Evolutionary conservation across 2,329 filamentous ascomycete species (phyloP).

Genomic region (Delphinella strobiligena): DNA sequence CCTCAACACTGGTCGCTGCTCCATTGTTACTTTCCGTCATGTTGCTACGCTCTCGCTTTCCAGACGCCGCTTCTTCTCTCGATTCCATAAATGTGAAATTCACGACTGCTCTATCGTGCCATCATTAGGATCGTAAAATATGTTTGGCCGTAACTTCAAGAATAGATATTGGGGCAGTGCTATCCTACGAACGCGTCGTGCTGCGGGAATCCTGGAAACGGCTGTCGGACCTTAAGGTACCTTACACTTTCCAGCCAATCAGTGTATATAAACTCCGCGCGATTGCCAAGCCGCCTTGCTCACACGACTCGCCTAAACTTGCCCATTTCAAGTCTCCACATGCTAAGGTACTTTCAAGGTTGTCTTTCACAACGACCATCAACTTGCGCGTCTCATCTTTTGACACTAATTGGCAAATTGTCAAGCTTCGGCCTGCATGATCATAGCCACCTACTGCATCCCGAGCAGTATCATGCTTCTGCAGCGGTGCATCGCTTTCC

Average conservation of each 20-base stretch:
- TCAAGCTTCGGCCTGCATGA: too few relatives aligned
- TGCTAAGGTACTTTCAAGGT: too few relatives aligned
- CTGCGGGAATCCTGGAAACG: background rate
- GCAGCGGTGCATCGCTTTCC: too few relatives aligned
- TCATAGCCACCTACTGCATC: too few relatives aligned
- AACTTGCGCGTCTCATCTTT: too few relatives aligned
- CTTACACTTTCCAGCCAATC: background rate
- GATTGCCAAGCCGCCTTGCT: background rate
- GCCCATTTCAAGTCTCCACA: too few relatives aligned
- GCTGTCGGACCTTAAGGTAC: background rate
- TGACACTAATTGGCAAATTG: too few relatives aligned
- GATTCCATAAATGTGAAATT: background rate
- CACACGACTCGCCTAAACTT: too few relatives aligned
- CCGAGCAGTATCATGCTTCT: too few relatives aligned
- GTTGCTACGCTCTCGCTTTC: constrained; percentile 1
- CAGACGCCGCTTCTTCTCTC: constrained; percentile 3
- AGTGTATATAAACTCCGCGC: background rate
- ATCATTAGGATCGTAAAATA: background rate
- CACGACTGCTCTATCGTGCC: background rate
- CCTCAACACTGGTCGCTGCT: background rate
- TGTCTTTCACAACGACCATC: too few relatives aligned
- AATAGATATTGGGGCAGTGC: background rate
- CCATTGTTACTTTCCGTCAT: background rate
- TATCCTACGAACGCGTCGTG: background rate
- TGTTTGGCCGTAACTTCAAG: background rate